Evolutionary conservation across 805 yeast genomes (phyloP).

Genomic region (Sugiyamaella mastotermitis): DNA sequence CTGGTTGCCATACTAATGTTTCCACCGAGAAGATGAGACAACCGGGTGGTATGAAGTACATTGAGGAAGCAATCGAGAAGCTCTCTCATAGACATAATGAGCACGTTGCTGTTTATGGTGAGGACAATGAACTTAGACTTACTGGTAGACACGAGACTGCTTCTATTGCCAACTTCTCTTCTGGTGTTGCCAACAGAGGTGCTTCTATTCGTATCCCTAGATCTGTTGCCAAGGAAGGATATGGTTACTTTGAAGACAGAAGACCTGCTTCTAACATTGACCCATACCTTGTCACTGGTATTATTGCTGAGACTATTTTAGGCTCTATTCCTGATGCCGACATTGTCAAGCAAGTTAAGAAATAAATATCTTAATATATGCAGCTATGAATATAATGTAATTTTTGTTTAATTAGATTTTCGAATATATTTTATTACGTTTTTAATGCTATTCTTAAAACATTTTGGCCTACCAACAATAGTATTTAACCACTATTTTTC

Average conservation of each 20-base stretch:
- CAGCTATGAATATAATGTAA: not conserved
- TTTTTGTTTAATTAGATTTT: no score
- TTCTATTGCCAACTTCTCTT: conserved; percentile 79
- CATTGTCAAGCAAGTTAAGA: conserved; percentile 65
- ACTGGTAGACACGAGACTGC: conserved; percentile 99
- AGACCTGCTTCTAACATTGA: conserved; percentile 99
- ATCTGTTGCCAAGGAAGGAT: conserved; percentile 96
- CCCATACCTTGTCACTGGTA: conserved; percentile 98
- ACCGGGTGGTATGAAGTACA: conserved; percentile 93
- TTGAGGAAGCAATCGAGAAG: conserved; percentile 88
- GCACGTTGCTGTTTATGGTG: conserved; percentile 91
- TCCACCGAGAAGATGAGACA: conserved; percentile 87
- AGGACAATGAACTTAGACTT: conserved; percentile 90
- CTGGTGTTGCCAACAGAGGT: conserved; percentile 99
- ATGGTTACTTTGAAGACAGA: conserved; percentile 98
- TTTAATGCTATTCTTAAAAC: no score
- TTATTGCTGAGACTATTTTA: conserved; percentile 93
- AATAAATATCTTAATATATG: not conserved
- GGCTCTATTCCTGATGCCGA: conserved; percentile 94
- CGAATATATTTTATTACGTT: no score
- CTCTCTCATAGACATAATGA: conserved; percentile 94
- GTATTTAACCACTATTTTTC: no score
- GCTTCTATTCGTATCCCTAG: conserved; percentile 98
- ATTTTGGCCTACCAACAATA: no score
- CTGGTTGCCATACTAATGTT: conserved; percentile 99